Base-by-base conservation (phyloP, 768 basidiomycete genomes). In the Hebeloma cylindrosporum region DNA sequence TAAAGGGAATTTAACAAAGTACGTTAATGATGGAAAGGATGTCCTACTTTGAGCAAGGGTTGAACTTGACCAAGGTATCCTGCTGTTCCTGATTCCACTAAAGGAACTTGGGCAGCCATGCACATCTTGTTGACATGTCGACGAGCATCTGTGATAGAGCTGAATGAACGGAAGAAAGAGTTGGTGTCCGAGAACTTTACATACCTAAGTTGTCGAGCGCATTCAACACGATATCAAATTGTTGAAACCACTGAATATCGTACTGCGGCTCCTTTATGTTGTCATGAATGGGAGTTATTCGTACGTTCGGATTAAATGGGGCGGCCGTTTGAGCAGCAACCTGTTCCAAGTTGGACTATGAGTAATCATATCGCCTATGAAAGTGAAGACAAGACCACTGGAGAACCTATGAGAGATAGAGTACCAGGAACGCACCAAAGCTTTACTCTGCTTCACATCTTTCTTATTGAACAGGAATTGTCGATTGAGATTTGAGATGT, bases 111-210 rank as follows among this genome's bases (percentile, higher is more conserved):
- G 3, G 88, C 90, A 1, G 95, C 93, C 75, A 96, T 88, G 63
- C 96, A 98, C 85, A 99, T 93, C 60, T 86, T 88, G 71, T 98
- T 98, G 37, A 98, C 93, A 60, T 98, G 95, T 60, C 92, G 72
- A 35, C 93, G 82, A 5, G 95, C 94, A 63, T 96, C 94, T 93
- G 49, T 23, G 26, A 21, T 10, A 36, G 14, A 9, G 20, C 32
- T 13, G 10, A 14, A 11, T 17, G 25, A 21, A 3, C 10, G 22
- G 8, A 43, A 20, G 9, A 16, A 17, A 26, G 32, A n/a, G 27
- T n/a, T n/a, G n/a, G n/a, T n/a, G n/a, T n/a, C n/a, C n/a, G 6
- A 25, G 11, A 11, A 45, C 35, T 30, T n/a, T 8, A 64, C 80
- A 52, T 39, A 91, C 93, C 95, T 31, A 97, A 78, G 64, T 98